phyloP scores from a whole-genome alignment of 805 yeast species.

The Wickerhamiella lipophila region DNA sequence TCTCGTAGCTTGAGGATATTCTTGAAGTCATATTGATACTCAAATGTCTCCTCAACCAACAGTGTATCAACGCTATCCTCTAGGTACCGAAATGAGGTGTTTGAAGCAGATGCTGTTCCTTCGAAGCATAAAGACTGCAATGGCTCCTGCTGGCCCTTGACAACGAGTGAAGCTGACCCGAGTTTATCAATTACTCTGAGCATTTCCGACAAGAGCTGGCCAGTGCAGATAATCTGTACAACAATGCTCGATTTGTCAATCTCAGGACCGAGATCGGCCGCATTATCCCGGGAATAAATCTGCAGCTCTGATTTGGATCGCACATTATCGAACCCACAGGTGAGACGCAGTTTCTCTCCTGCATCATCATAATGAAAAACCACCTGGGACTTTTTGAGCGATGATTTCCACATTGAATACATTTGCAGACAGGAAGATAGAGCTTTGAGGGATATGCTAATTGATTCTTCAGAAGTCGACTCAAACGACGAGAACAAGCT shows the following conservation, averaged over 20 bases:
- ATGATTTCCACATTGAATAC: not conserved
- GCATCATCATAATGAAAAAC: not conserved
- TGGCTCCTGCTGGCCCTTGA: constrained; percentile 1
- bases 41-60: not conserved
- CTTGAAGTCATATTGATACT: constrained; percentile 6
- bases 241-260: not conserved
- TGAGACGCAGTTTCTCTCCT: not conserved
- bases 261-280: constrained; percentile 1
- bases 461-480: not conserved
- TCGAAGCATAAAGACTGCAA: not conserved
- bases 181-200: constrained; percentile 1
- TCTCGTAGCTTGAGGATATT: constrained; percentile 1
- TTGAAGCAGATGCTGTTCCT: not conserved
- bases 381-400: not conserved
- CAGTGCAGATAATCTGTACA: constrained; percentile 3
- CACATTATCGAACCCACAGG: constrained; percentile 1
- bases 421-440: not conserved
- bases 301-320: constrained; percentile 4
- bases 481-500: constrained; percentile 2
- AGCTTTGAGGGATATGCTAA: constrained; percentile 3
- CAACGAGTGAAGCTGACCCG: not conserved
- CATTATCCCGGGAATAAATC: not conserved
- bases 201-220: not conserved
- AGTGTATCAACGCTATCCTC: constrained; percentile 4
- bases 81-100: not conserved